Conservation (phyloP, 768 basidiomycete species). For the Tephrocybe sp. region DNA sequence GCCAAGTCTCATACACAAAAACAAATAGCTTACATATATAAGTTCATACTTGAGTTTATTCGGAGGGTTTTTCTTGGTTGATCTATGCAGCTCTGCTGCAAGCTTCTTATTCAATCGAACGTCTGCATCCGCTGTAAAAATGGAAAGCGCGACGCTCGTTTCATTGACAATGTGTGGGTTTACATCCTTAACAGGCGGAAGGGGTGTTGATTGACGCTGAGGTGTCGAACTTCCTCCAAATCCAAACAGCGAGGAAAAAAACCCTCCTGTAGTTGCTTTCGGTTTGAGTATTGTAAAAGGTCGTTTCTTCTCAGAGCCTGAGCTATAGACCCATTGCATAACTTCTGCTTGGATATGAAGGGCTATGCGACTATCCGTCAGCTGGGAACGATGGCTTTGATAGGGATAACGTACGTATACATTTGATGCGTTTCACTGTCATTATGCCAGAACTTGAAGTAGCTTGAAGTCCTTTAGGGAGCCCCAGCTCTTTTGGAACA, state of each 20-base stretch:
- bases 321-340: slow-evolving; percentile 74
- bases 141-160: slow-evolving; percentile 56
- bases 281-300: slow-evolving; percentile 27
- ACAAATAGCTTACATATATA: slow-evolving; percentile 63
- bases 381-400: slow-evolving; percentile 4
- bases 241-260: slow-evolving; percentile 48
- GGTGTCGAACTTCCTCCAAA: slow-evolving; percentile 34
- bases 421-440: slow-evolving; percentile 62
- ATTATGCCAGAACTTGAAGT: slow-evolving; percentile 62
- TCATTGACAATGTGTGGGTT: slow-evolving; percentile 41
- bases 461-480: slow-evolving; percentile 56
- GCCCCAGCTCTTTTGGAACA: slow-evolving; percentile 41
- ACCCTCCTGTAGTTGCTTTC: slow-evolving; percentile 33
- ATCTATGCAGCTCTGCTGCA: slow-evolving; percentile 72
- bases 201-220: slow-evolving; percentile 31
- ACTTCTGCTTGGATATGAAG: slow-evolving; percentile 79
- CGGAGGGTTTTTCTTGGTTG: slow-evolving; percentile 95
- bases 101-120: slow-evolving; percentile 66
- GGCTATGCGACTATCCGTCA: slow-evolving; percentile 34
- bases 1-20: neutral
- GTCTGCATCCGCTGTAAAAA: slow-evolving; percentile 65
- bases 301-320: slow-evolving; percentile 59
- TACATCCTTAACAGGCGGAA: slow-evolving; percentile 28
- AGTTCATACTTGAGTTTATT: slow-evolving; percentile 70
- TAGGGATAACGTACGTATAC: slow-evolving; percentile 47